These are phyloP conservation scores for Eutrema salsugineum DNA, from an alignment of 441 rosid genomes.

Conservation along the genomic window DNA sequence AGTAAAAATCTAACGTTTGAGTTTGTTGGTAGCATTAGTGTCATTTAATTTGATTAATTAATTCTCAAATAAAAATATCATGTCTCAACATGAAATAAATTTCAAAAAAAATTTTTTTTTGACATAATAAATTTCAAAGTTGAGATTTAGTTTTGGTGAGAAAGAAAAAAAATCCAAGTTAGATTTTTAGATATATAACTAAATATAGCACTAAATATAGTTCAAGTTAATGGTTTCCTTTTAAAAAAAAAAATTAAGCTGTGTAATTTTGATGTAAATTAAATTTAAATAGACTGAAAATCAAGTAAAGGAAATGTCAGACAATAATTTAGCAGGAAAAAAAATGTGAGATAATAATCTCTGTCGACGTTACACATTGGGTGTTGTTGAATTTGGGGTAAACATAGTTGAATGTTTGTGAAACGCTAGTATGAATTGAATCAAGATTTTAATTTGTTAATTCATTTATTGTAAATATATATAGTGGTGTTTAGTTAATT, in stretches of 20 bases:
- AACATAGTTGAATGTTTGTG: conserved; percentile 33
- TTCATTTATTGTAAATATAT: conserved; percentile 1
- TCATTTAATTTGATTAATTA: neutral
- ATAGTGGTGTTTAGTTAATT: conserved; percentile 2
- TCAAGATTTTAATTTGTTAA: conserved; percentile 10
- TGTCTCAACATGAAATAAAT: neutral
- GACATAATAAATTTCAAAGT: neutral
- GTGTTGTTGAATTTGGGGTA: conserved; percentile 31
- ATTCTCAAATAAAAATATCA: neutral
- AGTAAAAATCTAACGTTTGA: conserved; percentile 20
- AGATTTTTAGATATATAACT: neutral
- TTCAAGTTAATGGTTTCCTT: neutral
- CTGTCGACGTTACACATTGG: conserved; percentile 20
- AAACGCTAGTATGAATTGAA: conserved; percentile 22
- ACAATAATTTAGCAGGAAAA: too few species aligned
- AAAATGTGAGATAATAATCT: conserved; percentile 11
- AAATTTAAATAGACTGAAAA: neutral
- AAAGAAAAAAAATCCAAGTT: neutral
- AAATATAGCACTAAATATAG: neutral
- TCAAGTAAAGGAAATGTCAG: conserved; percentile 11
- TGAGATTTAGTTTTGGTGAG: neutral
- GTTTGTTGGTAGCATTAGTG: conserved; percentile 27
- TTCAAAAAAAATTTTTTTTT: too few species aligned
- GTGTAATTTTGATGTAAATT: neutral
- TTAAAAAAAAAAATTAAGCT: neutral